Evolutionary conservation across 768 basidiomycete species (phyloP).

Genomic region (Suillus subluteus): DNA sequence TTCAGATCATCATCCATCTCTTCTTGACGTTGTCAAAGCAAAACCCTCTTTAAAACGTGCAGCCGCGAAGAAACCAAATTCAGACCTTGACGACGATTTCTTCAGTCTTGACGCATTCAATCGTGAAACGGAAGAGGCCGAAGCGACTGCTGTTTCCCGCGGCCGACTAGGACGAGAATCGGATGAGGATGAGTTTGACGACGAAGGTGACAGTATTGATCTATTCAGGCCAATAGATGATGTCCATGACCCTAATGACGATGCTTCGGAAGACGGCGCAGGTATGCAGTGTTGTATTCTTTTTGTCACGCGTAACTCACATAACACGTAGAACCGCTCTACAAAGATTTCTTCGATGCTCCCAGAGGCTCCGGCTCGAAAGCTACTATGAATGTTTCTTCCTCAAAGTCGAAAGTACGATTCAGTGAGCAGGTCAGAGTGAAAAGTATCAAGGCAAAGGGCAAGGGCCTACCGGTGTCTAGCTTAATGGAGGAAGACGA

Average conservation of each 20-base stretch:
- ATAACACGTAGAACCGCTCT: conserved; percentile 57
- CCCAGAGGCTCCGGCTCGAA: conserved; percentile 40
- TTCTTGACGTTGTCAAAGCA: conserved; percentile 29
- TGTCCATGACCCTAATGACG: conserved; percentile 44
- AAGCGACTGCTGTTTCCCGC: conserved; percentile 61
- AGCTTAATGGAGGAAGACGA: conserved; percentile 36
- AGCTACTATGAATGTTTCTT: conserved; percentile 16
- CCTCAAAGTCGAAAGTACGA: conserved; percentile 52
- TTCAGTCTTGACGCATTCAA: conserved; percentile 91
- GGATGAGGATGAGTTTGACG: conserved; percentile 51
- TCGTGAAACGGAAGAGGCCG: conserved; percentile 77
- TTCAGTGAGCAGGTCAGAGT: conserved; percentile 84
- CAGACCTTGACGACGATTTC: conserved; percentile 84
- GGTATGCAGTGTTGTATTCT: conserved; percentile 39
- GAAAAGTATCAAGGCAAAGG: conserved; percentile 76
- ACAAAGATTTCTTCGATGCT: conserved; percentile 81
- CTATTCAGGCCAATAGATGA: conserved; percentile 66
- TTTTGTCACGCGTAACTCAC: conserved; percentile 10
- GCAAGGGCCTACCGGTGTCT: conserved; percentile 62
- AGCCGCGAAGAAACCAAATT: conserved; percentile 27
- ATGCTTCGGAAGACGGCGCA: conserved; percentile 44
- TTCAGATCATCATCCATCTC: conserved; percentile 30
- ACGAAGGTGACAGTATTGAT: conserved; percentile 55
- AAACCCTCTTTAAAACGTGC: conserved; percentile 28
- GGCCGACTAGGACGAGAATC: conserved; percentile 59